Base-by-base conservation (phyloP, 73 alveolate genomes). In the Urostyla sp. region DNA sequence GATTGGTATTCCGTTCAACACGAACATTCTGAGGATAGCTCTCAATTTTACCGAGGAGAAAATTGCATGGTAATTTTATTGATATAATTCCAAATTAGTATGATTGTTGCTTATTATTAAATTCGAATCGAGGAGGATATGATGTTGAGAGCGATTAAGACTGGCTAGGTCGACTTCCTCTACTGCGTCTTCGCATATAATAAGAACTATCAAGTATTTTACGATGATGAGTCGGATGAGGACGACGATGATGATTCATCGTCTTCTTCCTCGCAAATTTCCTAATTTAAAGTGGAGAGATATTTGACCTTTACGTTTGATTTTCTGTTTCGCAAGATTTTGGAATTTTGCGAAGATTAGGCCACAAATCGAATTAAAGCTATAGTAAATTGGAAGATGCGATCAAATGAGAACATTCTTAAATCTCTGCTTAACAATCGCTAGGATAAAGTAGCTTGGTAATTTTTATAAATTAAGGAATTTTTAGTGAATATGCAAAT, bases 21-120 rank as follows among this genome's bases (percentile, higher is more conserved):
- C 89, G 5, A 78, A 78, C 52, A 48, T 61, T 11, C 53, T 78
- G 67, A 59, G 75, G 48, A 78, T 78, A 18, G 89, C 89, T 28
- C 40, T 78, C 20, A 78, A 78, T 32, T 40, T 55, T 35, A 56
- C 40, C 24, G 89, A 78, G 49, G 78, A 60, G 37, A 78, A 78
- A 32, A 78, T 78, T 8, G 87, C 87, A 7, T 56, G 74, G 78
- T 56, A 75, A 36, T 55, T 31, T 75, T 50, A 31, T 24, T 35
- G 49, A 8, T 4, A 15, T 10, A 1, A 54, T 20, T 27, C 18
- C 8, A 15, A 7, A 26, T 0, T 75, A 75, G 83, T 32, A n/a
- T 69, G 5, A 24, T 77, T 13, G 89, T 77, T 21, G 89, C 89
- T 0, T 60, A 77, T 38, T 77, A 77, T 26, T 50, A 58, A 43